Conservation (phyloP, 2,329 filamentous ascomycete species). For the Phoma sp. region DNA sequence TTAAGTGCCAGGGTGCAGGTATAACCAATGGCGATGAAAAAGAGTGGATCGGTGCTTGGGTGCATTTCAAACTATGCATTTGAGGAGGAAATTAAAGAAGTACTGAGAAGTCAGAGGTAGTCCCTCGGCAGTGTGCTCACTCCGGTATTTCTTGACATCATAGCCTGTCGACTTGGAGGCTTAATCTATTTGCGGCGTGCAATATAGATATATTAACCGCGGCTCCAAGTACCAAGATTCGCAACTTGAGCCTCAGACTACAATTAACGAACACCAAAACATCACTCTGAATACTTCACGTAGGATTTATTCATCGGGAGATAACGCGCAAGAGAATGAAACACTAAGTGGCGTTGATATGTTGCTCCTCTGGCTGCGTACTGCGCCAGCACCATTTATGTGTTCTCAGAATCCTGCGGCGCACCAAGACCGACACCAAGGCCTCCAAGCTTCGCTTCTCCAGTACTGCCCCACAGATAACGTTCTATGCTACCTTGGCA, state of each 20-base stretch:
- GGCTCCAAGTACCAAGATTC: background rate
- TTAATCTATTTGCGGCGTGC: slow-evolving; percentile 11
- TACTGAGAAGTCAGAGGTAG: too few species aligned
- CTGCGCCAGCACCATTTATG: too few species aligned
- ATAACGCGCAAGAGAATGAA: too few species aligned
- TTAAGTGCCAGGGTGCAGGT: too few species aligned
- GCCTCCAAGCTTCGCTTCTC: slow-evolving; percentile 9
- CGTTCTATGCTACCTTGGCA: slow-evolving; percentile 7
- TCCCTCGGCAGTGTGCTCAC: too few species aligned
- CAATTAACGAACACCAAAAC: background rate
- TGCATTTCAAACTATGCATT: too few species aligned
- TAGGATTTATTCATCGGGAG: background rate
- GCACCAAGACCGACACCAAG: slow-evolving; percentile 7
- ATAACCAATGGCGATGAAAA: too few species aligned
- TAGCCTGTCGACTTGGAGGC: background rate
- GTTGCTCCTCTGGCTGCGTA: too few species aligned
- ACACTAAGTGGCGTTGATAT: too few species aligned
- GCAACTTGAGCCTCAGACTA: slow-evolving; percentile 11
- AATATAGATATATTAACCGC: slow-evolving; percentile 13
- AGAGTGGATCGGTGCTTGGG: too few species aligned
- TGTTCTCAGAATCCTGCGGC: background rate
- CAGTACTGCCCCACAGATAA: background rate
- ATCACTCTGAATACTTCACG: background rate
- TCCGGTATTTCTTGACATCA: background rate
- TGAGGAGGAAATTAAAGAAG: too few species aligned